Conservation (phyloP, 257 asterid species). For the Scutellaria barbata region DNA sequence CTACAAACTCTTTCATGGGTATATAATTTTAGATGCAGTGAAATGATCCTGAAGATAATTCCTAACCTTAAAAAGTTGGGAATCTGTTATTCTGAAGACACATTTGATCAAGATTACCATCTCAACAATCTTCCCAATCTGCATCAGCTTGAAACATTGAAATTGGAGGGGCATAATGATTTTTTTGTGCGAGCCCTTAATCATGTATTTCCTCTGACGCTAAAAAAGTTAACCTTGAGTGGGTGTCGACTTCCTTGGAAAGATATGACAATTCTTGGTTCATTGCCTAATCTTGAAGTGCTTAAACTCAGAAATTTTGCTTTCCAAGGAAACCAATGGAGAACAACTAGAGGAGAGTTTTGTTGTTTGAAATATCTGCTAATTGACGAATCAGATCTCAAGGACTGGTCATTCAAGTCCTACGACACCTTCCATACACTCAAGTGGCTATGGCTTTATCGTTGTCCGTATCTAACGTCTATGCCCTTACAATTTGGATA, state of each 20-base stretch:
- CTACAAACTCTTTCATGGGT: not conserved
- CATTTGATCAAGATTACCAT: not conserved
- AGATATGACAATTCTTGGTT: not conserved
- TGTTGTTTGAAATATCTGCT: not conserved
- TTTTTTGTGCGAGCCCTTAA: not conserved
- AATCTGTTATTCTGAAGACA: not conserved
- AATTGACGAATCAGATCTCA: not conserved
- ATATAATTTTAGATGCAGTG: not conserved
- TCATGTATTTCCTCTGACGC: not conserved
- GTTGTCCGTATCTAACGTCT: not conserved
- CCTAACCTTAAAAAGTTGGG: not conserved
- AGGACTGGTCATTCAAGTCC: not conserved
- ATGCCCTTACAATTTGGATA: not conserved
- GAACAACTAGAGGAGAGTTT: not conserved
- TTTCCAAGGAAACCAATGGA: not conserved
- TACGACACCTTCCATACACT: not conserved
- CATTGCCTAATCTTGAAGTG: not conserved
- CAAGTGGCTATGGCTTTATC: not conserved
- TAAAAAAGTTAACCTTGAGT: not conserved
- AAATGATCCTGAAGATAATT: not conserved
- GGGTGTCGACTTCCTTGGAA: not conserved
- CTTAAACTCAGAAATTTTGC: not conserved
- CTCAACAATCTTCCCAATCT: not conserved
- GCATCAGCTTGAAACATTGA: not conserved
- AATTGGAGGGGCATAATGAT: not conserved